These are phyloP conservation scores for Piromyces finnis DNA, from an alignment of 192 early-diverging fungal genomes.

Conservation along the genomic window DNA sequence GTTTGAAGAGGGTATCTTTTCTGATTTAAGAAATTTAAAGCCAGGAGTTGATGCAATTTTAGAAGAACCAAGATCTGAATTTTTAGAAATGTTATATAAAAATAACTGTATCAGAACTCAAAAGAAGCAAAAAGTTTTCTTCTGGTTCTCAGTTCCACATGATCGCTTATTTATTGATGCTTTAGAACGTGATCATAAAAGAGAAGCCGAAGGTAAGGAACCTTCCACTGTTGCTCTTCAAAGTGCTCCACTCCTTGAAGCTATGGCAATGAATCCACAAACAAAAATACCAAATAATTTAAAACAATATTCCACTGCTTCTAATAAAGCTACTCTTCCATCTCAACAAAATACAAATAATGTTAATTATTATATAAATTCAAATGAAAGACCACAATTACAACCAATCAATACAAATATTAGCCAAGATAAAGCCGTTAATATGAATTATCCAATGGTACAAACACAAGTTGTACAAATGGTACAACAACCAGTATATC, in stretches of 20 bases:
- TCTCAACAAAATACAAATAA: background rate
- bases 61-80: constrained; percentile 83
- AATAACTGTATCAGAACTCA: constrained; percentile 93
- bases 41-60: constrained; percentile 82
- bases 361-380: background rate
- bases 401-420: background rate
- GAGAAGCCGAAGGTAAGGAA: constrained; percentile 69
- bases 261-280: background rate
- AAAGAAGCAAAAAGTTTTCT: constrained; percentile 99
- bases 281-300: background rate
- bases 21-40: constrained; percentile 85
- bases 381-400: background rate
- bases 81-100: constrained; percentile 86
- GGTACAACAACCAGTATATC: background rate
- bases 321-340: background rate
- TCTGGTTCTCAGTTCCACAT: constrained; percentile 89
- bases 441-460: background rate
- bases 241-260: background rate
- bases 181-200: constrained; percentile 86
- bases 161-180: constrained; percentile 90
- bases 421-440: background rate
- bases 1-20: constrained; percentile 97
- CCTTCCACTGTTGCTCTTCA: constrained; percentile 54
- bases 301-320: background rate
- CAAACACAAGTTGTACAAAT: background rate